phyloP scores from a whole-genome alignment of 2,329 filamentous ascomycete genomes.

The Curvularia sp. region DNA sequence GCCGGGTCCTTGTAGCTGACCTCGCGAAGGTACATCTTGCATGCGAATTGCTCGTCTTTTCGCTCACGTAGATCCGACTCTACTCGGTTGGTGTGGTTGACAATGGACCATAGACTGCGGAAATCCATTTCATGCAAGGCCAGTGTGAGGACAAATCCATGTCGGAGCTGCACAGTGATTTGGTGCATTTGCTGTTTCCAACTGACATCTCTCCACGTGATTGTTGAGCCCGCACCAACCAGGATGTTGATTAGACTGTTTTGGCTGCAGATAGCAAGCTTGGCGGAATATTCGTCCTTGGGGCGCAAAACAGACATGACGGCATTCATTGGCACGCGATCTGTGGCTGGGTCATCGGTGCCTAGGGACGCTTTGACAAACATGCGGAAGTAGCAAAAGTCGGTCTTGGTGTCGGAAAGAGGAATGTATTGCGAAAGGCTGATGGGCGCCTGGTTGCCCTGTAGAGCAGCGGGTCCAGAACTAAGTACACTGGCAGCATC shows the following conservation, averaged over 20 bases:
- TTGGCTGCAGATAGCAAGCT: slow-evolving; percentile 79
- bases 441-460: slow-evolving; percentile 54
- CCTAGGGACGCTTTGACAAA: slow-evolving; percentile 76
- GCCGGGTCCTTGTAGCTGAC: slow-evolving; percentile 83
- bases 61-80: slow-evolving; percentile 73
- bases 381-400: slow-evolving; percentile 82
- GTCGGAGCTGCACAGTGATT: slow-evolving; percentile 74
- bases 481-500: slow-evolving; percentile 72
- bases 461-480: slow-evolving; percentile 48
- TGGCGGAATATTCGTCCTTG: slow-evolving; percentile 71
- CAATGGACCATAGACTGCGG: slow-evolving; percentile 79
- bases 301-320: slow-evolving; percentile 77
- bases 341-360: slow-evolving; percentile 71
- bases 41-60: slow-evolving; percentile 73
- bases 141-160: slow-evolving; percentile 76
- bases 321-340: slow-evolving; percentile 74
- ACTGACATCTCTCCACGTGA: slow-evolving; percentile 79
- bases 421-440: slow-evolving; percentile 74
- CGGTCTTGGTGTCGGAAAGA: slow-evolving; percentile 73
- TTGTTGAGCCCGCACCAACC: slow-evolving; percentile 72
- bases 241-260: slow-evolving; percentile 76
- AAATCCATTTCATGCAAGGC: slow-evolving; percentile 80
- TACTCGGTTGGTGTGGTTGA: slow-evolving; percentile 81
- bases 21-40: slow-evolving; percentile 71
- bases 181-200: slow-evolving; percentile 75